Base-by-base conservation (phyloP, 352 stramenopile genomes). In the Pythium guiyangense region DNA sequence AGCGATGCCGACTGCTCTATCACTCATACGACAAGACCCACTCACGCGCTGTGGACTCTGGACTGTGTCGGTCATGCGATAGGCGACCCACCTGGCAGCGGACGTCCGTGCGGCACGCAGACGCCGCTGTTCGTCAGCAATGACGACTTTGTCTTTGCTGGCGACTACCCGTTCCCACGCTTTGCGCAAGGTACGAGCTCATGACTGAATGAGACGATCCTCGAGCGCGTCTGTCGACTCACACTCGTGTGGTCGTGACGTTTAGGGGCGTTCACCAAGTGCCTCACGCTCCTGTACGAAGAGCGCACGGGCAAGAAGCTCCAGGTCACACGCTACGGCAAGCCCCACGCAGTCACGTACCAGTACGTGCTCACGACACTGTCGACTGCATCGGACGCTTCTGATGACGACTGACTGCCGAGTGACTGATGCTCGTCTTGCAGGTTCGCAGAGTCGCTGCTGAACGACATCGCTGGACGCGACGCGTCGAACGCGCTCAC, bases 71-170 rank as follows among this genome's bases (percentile, higher is more conserved):
- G 27, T 37, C 18, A 8, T 44, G 1, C 4, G 6, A 14, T 34
- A 78, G 79, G 88, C 15, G 63, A 90, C 31, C 83, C 84, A 10
- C 76, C 80, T 67, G 81, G 81, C 49, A 89, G 69, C 59, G 84
- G 79, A 17, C 55, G 59, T 18, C 29, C 59, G 0, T 70, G 63
- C 20, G 73, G 71, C 25, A 83, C 69, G 48, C 86, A 92, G 52
- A 92, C 88, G 31, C 84, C 83, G 2, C 61, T 96, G 22, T 96
- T 83, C 45, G 57, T 88, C 17, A 92, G 83, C 67, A 96, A 96
- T 51, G 82, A 93, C 54, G 88, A 96, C 67, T 94, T 96, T 46
- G 74, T 92, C 34, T 96, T 94, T 57, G 92, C 81, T 57, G 83
- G 86, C 10, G 74, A 71, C 20, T 93, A 96, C 51, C 74, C 79